Base-by-base conservation (phyloP, 129 eudicot species). In the Deinandra increscens region DNA sequence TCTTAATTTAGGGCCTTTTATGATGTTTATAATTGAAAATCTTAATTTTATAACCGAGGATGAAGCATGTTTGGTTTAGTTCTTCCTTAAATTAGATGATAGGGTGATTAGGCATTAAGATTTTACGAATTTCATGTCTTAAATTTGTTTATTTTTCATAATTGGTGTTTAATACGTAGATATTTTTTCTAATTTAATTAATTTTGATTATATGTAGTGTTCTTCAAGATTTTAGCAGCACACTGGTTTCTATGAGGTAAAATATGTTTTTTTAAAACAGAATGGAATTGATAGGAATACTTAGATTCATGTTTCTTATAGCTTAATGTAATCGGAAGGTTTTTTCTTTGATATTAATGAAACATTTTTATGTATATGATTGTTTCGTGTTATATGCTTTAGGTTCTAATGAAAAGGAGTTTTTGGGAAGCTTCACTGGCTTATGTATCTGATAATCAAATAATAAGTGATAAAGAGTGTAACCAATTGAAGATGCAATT, bases 341-440 rank as follows among this genome's bases (percentile, higher is more conserved):
- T n/a, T n/a, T n/a, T n/a, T n/a, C n/a, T n/a, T n/a, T n/a, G n/a
- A n/a, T n/a, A n/a, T n/a, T n/a, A n/a, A n/a, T n/a, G n/a, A n/a
- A n/a, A n/a, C n/a, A n/a, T 29, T 66, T 70, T 18, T 64, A n/a
- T 61, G 22, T 61, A 31, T 48, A 10, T 64, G 45, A 60, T 46
- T 39, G 34, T 19, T 51, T 39, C 22, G 55, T 13, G 19, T 23
- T 38, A 10, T 64, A 72, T 20, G 1, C 55, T 78, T 69, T 85
- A 93, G 99, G 85, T 78, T 79, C 86, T 76, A 97, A 87, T 78
- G 99, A 93, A 73, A 97, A 93, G 84, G 87, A 85, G 83, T 93
- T 93, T 63, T 63, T 93, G 50, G n/a, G 99, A 93, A 76, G 99
- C 99, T 56, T 87, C 99, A 41, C 89, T 93, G 88, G 99, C 95